Evolutionary conservation across 495 filamentous ascomycete genomes (phyloP).

Genomic region (Penicilliopsis zonata): DNA sequence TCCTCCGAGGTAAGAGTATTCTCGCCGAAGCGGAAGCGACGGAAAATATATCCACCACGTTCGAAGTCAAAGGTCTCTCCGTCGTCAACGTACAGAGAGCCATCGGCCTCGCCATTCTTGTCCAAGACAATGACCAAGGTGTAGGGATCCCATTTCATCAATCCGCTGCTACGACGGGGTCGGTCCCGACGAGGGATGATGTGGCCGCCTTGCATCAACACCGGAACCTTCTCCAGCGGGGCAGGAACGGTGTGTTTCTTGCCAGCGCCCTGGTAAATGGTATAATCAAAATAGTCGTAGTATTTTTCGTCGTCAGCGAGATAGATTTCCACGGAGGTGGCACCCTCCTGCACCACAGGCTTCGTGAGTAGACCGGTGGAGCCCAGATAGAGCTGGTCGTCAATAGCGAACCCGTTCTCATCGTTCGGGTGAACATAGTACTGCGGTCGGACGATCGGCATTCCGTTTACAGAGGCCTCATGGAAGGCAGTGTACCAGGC

Average conservation of each 20-base stretch:
- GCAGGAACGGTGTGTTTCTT: constrained; percentile 56
- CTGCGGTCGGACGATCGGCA: constrained; percentile 79
- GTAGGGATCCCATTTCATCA: constrained; percentile 93
- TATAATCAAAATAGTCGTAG: constrained; percentile 88
- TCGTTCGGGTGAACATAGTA: constrained; percentile 86
- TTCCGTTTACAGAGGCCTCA: constrained; percentile 68
- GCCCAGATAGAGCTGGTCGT: constrained; percentile 89
- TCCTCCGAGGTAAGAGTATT: constrained; percentile 40
- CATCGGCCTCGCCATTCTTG: constrained; percentile 60
- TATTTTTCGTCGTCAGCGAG: constrained; percentile 78
- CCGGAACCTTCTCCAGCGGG: constrained; percentile 71
- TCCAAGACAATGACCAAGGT: constrained; percentile 74
- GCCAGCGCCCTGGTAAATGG: constrained; percentile 54
- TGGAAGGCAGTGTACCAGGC: constrained; percentile 97
- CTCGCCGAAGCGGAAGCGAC: constrained; percentile 52
- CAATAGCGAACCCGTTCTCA: constrained; percentile 72
- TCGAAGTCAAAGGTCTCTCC: constrained; percentile 87
- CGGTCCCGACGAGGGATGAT: constrained; percentile 83
- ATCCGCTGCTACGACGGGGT: constrained; percentile 67
- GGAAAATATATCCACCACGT: constrained; percentile 74
- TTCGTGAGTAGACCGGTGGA: constrained; percentile 77
- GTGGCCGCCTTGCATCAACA: constrained; percentile 86
- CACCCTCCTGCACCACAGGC: constrained; percentile 68
- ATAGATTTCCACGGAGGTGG: constrained; percentile 66
- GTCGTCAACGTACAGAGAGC: constrained; percentile 82